Conservation (phyloP, 1,284 basidiomycete genomes). For the Melanopsichium pennsylvanicum region DNA sequence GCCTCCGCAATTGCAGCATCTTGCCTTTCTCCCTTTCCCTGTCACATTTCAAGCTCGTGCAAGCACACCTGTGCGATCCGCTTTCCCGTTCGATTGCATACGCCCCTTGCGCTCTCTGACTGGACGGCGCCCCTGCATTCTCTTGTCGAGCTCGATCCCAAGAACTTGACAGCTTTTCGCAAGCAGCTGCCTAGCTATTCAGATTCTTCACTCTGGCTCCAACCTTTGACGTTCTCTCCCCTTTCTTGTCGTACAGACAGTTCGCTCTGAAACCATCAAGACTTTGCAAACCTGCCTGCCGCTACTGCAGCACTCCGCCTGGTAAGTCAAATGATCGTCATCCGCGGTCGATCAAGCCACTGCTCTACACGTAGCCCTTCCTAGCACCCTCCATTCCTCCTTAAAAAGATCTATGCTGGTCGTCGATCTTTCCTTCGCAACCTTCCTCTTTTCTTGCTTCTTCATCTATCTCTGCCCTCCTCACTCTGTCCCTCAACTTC, state of each 20-base stretch:
- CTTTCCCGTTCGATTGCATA: slow-evolving; percentile 5
- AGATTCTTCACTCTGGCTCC: neutral
- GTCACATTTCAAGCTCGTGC: neutral
- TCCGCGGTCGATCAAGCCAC: neutral
- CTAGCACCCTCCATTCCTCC: slow-evolving; percentile 26
- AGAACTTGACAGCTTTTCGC: neutral
- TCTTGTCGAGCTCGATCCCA: neutral
- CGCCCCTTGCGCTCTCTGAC: slow-evolving; percentile 21
- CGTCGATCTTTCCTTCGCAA: slow-evolving; percentile 21
- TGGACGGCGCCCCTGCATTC: slow-evolving; percentile 15
- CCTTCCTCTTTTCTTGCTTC: neutral
- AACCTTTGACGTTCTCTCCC: neutral
- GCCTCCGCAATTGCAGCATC: slow-evolving; percentile 26
- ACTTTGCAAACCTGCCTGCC: neutral
- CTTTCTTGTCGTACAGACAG: neutral
- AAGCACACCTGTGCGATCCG: slow-evolving; percentile 6
- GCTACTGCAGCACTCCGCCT: neutral
- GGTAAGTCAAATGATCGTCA: slow-evolving; percentile 11
- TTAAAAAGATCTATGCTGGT: slow-evolving; percentile 29
- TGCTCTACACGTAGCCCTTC: slow-evolving; percentile 17
- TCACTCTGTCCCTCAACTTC: neutral
- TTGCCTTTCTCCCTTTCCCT: neutral
- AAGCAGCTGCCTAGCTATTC: neutral
- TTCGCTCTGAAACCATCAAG: neutral
- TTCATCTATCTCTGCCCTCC: slow-evolving; percentile 2